Percentiles rank a stretch among this genome's conserved stretches.
Evolutionary conservation across 768 basidiomycete species (phyloP).

Genomic region (Xanthoconium purpureum): DNA sequence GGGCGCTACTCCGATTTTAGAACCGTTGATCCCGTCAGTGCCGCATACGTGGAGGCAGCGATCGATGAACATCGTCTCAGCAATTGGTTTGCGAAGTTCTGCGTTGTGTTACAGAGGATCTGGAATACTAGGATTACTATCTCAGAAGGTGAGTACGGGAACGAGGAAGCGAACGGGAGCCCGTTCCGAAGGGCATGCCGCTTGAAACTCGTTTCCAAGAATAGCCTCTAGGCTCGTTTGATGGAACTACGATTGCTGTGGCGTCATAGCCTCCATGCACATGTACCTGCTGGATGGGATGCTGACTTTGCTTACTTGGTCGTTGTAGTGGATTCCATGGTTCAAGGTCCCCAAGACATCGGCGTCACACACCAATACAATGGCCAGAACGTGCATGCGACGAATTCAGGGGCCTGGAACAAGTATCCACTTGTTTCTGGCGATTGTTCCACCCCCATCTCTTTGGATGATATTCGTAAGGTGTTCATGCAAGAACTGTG

Average conservation of each 20-base stretch:
- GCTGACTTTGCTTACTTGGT: not conserved
- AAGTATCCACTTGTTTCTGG: slow-evolving; percentile 6
- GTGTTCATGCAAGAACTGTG: too few species aligned
- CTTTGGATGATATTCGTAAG: too few species aligned
- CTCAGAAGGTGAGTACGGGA: not conserved
- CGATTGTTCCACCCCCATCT: too few species aligned
- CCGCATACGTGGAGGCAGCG: not conserved
- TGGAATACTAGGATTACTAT: too few species aligned
- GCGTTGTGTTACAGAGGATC: too few species aligned
- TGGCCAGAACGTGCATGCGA: not conserved
- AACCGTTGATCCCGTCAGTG: not conserved
- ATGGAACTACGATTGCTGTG: not conserved
- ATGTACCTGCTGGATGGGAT: not conserved
- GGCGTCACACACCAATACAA: slow-evolving; percentile 5
- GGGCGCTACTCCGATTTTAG: not conserved
- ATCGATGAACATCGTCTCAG: not conserved
- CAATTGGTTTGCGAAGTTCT: not conserved
- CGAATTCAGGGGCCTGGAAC: slow-evolving; percentile 3
- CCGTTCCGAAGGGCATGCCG: not conserved
- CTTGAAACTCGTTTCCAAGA: too few species aligned
- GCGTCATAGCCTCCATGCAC: not conserved
- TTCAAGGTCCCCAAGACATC: not conserved
- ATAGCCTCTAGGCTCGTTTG: too few species aligned
- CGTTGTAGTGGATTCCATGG: not conserved
- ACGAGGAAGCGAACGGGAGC: not conserved